phyloP scores from a whole-genome alignment of 352 stramenopile species.

The Globisporangium echinulatum region DNA sequence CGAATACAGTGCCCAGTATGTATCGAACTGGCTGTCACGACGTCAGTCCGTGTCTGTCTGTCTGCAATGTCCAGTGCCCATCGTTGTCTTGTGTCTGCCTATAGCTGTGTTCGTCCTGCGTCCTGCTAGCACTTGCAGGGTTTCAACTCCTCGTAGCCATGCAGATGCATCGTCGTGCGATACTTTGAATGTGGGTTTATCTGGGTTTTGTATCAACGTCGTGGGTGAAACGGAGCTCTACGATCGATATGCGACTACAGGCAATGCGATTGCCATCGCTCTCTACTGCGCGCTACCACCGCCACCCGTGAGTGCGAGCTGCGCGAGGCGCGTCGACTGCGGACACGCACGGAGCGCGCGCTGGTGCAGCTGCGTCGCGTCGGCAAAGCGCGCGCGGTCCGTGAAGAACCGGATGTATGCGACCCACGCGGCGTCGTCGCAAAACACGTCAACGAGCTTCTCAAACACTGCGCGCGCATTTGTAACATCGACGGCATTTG shows the following conservation, averaged over 20 bases:
- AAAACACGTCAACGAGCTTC: conserved; percentile 79
- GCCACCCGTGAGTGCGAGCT: conserved; percentile 31
- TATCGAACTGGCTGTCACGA: background rate
- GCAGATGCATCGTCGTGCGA: background rate
- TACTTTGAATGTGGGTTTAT: too few species aligned
- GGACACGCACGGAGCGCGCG: conserved; percentile 63
- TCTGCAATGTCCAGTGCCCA: background rate
- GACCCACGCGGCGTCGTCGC: conserved; percentile 47
- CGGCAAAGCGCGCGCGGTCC: conserved; percentile 27
- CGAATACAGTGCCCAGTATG: conserved; percentile 10
- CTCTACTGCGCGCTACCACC: background rate
- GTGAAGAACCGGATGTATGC: conserved; percentile 66
- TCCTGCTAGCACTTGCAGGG: too few species aligned
- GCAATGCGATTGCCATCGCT: too few species aligned
- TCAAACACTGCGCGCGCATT: conserved; percentile 70
- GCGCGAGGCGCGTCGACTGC: conserved; percentile 42
- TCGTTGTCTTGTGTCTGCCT: background rate
- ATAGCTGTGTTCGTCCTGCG: background rate
- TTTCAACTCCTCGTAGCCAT: background rate
- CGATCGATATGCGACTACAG: too few species aligned
- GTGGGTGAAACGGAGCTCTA: background rate
- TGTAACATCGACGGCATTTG: conserved; percentile 22
- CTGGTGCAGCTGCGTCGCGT: conserved; percentile 66
- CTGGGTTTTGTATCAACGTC: too few species aligned
- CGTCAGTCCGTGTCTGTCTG: background rate